Conservation (phyloP, 108 stramenopile species). For the Cyclotella baltica region DNA sequence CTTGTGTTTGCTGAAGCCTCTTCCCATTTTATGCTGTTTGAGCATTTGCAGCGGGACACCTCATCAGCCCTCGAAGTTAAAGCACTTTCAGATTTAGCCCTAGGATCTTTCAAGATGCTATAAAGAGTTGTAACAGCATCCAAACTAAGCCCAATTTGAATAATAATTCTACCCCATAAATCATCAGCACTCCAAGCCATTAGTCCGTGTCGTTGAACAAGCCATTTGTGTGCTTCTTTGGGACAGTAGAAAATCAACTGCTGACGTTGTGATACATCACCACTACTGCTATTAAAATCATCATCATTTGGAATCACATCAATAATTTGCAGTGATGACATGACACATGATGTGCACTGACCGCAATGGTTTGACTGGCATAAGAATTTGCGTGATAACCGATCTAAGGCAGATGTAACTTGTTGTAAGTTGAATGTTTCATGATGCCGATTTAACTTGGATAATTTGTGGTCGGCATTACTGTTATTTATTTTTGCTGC, state of each 20-base stretch:
- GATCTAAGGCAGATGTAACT: too few relatives aligned
- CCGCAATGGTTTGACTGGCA: not conserved
- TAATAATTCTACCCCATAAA: not conserved
- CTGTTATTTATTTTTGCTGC: too few relatives aligned
- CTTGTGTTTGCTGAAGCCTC: too few relatives aligned
- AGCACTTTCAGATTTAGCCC: too few relatives aligned
- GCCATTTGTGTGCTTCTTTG: conserved; percentile 23
- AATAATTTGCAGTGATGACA: not conserved
- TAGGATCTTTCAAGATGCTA: not conserved
- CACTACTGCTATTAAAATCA: not conserved
- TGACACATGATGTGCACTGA: not conserved
- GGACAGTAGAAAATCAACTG: conserved; percentile 43
- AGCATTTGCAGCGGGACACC: not conserved
- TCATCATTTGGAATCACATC: not conserved
- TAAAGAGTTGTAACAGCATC: not conserved
- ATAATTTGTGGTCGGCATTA: too few relatives aligned
- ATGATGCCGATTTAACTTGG: too few relatives aligned
- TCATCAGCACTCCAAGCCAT: not conserved
- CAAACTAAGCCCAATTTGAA: not conserved
- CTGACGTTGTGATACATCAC: not conserved
- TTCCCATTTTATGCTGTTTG: not conserved
- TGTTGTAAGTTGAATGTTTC: too few relatives aligned
- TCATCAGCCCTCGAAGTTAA: not conserved
- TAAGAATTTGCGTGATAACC: too few relatives aligned
- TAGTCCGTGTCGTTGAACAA: not conserved